Conservation (phyloP, 768 basidiomycete genomes). For the Podaxis mareebaensis region DNA sequence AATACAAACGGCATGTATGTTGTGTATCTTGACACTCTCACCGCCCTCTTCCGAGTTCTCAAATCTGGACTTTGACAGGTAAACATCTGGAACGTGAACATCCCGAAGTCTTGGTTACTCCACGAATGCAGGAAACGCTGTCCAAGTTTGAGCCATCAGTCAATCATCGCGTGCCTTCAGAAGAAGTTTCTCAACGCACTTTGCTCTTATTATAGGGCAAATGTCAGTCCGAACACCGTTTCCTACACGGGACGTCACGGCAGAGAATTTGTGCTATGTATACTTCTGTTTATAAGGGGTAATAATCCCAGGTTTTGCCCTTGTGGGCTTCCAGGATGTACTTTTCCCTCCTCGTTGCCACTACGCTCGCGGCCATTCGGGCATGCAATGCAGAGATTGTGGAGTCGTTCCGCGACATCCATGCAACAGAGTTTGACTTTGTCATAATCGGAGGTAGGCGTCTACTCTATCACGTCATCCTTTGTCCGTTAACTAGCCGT, state of each 20-base stretch:
- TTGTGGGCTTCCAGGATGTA: background rate
- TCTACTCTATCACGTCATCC: background rate
- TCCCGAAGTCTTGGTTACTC: background rate
- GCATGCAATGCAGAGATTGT: slow-evolving; percentile 5
- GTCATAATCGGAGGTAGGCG: slow-evolving; percentile 19
- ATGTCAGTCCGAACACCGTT: background rate
- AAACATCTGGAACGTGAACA: background rate
- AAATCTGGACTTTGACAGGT: background rate
- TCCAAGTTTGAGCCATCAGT: slow-evolving; percentile 1
- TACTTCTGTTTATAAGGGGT: slow-evolving; percentile 1
- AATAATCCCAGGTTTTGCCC: background rate
- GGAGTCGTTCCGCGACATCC: slow-evolving; percentile 10
- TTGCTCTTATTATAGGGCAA: background rate
- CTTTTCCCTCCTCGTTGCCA: background rate
- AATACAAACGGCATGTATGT: background rate
- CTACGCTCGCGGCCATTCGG: background rate
- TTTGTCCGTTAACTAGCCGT: background rate
- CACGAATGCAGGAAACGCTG: background rate
- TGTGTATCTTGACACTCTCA: background rate
- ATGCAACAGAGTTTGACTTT: slow-evolving; percentile 15
- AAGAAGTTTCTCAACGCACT: background rate
- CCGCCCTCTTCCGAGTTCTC: background rate
- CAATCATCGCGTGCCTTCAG: background rate
- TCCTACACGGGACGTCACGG: slow-evolving; percentile 6
- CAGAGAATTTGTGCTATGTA: background rate